Conservation (phyloP, 805 yeast species). For the Lipomyces yamanashiensis region DNA sequence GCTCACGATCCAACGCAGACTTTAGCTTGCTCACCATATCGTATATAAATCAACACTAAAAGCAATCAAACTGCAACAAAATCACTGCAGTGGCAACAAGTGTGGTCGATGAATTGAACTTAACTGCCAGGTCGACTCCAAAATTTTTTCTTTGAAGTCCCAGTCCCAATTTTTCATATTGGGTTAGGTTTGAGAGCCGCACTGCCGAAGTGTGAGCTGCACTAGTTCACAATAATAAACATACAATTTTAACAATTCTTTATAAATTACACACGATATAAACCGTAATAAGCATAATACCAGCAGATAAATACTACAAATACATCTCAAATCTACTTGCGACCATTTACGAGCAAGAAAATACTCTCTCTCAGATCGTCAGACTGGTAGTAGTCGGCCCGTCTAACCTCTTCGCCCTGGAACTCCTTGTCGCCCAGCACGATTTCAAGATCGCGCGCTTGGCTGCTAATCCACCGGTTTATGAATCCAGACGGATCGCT, state of each 20-base stretch:
- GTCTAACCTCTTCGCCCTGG: conserved; percentile 85
- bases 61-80: too few relatives aligned
- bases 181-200: conserved; percentile 14
- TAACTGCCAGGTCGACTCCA: not conserved
- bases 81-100: too few relatives aligned
- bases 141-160: conserved; percentile 1
- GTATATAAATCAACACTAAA: not conserved
- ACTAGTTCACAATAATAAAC: not conserved
- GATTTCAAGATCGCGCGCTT: conserved; percentile 81
- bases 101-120: not conserved
- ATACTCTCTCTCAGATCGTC: conserved; percentile 75
- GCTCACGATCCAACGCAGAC: conserved; percentile 26
- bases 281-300: not conserved
- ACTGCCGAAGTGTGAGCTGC: not conserved
- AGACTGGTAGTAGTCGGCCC: conserved; percentile 79
- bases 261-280: not conserved
- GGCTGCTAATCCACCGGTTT: conserved; percentile 74
- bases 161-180: conserved; percentile 5
- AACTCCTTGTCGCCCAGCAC: conserved; percentile 88
- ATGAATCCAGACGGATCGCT: conserved; percentile 79
- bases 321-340: conserved; percentile 1
- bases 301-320: not conserved
- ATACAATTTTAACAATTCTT: not conserved
- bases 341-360: conserved; percentile 47
- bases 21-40: conserved; percentile 31